Evolutionary conservation across 1,139 yeast genomes (phyloP).

Genomic region (Yamadazyma spencermartinsiae): DNA sequence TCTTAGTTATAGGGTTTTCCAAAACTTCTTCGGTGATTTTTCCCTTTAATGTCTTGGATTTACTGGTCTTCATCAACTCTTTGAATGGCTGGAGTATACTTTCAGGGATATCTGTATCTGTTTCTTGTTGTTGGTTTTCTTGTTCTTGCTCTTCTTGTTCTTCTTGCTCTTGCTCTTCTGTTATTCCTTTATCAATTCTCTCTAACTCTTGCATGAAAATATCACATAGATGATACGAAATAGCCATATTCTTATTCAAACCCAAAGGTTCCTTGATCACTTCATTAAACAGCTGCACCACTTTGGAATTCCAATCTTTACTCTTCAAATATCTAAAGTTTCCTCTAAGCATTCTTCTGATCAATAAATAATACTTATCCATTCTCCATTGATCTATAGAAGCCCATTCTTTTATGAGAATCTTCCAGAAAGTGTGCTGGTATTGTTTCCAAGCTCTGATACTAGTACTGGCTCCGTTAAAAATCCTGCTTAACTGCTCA

Average conservation of each 20-base stretch:
- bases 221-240: conserved; percentile 85
- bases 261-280: conserved; percentile 50
- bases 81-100: conserved; percentile 60
- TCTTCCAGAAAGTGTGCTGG: conserved; percentile 77
- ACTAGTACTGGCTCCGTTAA: conserved; percentile 29
- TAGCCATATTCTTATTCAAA: conserved; percentile 63
- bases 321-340: conserved; percentile 56
- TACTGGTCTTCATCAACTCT: conserved; percentile 48
- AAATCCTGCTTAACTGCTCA: conserved; percentile 64
- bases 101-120: conserved; percentile 54
- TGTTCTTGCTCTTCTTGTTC: conserved; percentile 35
- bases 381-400: conserved; percentile 80
- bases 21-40: conserved; percentile 68
- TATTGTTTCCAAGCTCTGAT: conserved; percentile 40
- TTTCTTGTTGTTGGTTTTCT: conserved; percentile 28
- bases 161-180: conserved; percentile 36
- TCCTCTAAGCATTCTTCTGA: conserved; percentile 74
- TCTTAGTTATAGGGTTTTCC: conserved; percentile 58
- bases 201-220: conserved; percentile 81
- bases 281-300: conserved; percentile 48
- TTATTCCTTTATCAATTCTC: conserved; percentile 1
- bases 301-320: conserved; percentile 56
- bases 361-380: conserved; percentile 80
- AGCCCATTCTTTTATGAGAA: conserved; percentile 82
- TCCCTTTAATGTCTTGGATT: conserved; percentile 63